Percentiles rank a stretch among this genome's conserved stretches.
phyloP scores from a whole-genome alignment of 2,329 filamentous ascomycete species.

The Curvularia spicifera region DNA sequence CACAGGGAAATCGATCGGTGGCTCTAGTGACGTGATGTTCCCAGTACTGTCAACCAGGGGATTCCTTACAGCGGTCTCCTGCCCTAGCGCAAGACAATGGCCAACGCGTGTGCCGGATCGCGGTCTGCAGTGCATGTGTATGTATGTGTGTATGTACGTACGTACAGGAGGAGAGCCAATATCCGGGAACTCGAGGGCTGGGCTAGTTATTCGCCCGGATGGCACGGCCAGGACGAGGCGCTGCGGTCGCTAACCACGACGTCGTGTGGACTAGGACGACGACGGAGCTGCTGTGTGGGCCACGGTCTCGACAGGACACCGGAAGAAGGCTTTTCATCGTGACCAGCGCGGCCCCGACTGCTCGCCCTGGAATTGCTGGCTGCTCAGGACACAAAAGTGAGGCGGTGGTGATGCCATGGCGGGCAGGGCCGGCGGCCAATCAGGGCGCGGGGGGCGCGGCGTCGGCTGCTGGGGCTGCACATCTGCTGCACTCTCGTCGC shows the following conservation, averaged over 20 bases:
- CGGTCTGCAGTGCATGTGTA: neutral
- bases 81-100: neutral
- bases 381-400: slow-evolving; percentile 32
- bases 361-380: slow-evolving; percentile 35
- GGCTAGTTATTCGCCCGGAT: neutral
- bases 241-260: neutral
- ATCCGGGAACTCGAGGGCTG: neutral
- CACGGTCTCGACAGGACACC: neutral
- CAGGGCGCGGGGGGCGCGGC: slow-evolving; percentile 23
- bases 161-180: neutral
- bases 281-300: neutral
- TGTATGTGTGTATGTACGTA: too few relatives aligned
- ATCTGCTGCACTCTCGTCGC: slow-evolving; percentile 24
- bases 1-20: neutral
- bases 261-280: too few relatives aligned
- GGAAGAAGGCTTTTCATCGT: slow-evolving; percentile 13
- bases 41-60: neutral
- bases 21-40: neutral
- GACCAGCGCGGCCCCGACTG: slow-evolving; percentile 20
- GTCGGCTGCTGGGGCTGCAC: slow-evolving; percentile 28
- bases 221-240: neutral
- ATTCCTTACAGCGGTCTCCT: too few relatives aligned
- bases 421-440: slow-evolving; percentile 33
- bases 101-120: neutral
- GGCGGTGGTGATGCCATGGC: slow-evolving; percentile 36